Evolutionary conservation across 2,329 filamentous ascomycete genomes (phyloP), one percentile per base, ranked within the genome.

Genomic region (Aspergillus candidus): DNA sequence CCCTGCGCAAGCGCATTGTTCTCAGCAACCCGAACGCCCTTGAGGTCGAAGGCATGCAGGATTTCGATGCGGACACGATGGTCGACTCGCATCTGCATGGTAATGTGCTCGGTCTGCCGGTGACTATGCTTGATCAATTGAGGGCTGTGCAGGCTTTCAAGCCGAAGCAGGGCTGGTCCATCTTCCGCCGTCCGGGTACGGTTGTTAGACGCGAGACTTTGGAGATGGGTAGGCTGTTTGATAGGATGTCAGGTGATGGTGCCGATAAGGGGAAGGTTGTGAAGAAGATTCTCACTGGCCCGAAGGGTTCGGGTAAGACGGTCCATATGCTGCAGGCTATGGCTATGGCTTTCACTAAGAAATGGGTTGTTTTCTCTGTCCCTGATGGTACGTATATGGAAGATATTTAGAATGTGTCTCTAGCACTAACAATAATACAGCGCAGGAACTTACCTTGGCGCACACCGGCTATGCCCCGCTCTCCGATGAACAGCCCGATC

Each of bases 21-120:
- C 80, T 98, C 48, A 91, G 85, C 74, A 98, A 97, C 71, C 86
- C 87, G 67, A 97, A 95, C 70, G 93, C 93, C 39, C 72, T 96
- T 32, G 80, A 84, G 47, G 84, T 97, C 6, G 62, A 73, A 17
- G 85, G 80, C 10, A 73, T 94, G 54, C 69, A 75, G 47, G 76
- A 83, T 38, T 61, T 94, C 43, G 74, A 69, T 11, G 62, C 68
- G 8, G 71, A 76, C 50, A 77, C 75, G 35, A 70, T 84, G 68
- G 66, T 76, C 13, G 71, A 76, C 43, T 67, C 71, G 27, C 72
- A 73, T 30, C 76, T 78, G 40, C 70, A 77, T 8, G 88, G 86
- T 31, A 77, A 77, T 48, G 78, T 97, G 27, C 70, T 88, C 41
- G 79, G 79, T 2, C 68, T 97, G 22, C 81, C 85, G 6, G 79